Base-by-base conservation (phyloP, 2,329 filamentous ascomycete genomes). In the Tolypocladium amazonense region DNA sequence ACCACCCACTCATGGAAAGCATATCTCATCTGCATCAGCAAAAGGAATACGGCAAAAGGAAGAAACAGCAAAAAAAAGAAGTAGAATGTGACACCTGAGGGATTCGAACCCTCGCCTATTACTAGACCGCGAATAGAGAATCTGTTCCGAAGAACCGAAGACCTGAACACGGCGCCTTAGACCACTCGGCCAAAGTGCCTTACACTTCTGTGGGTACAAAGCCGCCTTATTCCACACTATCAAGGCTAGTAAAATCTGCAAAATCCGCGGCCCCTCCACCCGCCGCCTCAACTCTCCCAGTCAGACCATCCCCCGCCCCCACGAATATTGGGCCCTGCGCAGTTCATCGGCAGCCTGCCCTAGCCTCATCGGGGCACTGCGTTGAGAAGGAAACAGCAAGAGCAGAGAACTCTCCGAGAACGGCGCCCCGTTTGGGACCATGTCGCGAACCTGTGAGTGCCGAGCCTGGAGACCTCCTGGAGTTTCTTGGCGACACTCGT, bases 51-150 rank as follows among this genome's bases (percentile, higher is more conserved):
- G 39, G 4, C 4, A 1, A 15, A 47, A 1, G 23, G 25, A 9
- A 30, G 18, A 30, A 18, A 2, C 8, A 33, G 47, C 56, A 39
- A 37, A 39, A 56, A n/a, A 55, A 60, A 59, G 57, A 58, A 59
- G 4, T 9, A 50, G 25, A 50, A 15, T 54, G 57, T 69, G 66
- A 69, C 66, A 68, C 66, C 66, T 68, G 67, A 67, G 67, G 67
- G 67, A 69, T 66, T 69, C 67, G 67, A 69, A 69, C 67, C 67
- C 66, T 67, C 67, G 67, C 67, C 65, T 65, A 67, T 68, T 67
- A 58, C 65, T 66, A 66, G 66, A 68, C 66, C 63, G 66, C 67
- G 63, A 65, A 59, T 50, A 59, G 55, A 56, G 23, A 23, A 37
- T 11, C 30, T 8, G 9, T 37, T 57, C 33, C 11, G 41, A 47